Base-by-base conservation (phyloP, 164 flowering plant species). In the Litsea cubeba region DNA sequence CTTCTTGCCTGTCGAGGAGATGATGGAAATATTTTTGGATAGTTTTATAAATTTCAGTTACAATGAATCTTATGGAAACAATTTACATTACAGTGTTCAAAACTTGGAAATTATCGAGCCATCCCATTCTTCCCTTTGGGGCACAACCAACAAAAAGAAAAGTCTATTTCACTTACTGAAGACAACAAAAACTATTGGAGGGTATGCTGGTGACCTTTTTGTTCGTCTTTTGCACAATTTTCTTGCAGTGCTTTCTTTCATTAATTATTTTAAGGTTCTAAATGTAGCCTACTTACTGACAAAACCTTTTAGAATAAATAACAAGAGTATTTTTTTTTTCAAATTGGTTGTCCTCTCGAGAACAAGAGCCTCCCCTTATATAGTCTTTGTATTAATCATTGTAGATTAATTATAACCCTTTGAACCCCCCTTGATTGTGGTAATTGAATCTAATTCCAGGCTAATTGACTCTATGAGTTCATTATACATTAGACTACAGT, bases 81-180 rank as follows among this genome's bases (percentile, higher is more conserved):
- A 23, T 71, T 51, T 74, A 62, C 73, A 20, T 82, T 70, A 51
- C 91, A 96, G 98, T 79, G 93, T 92, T 67, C 95, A 89, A 72
- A 96, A 96, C 82, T 83, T 96, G 91, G 99, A 96, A 83, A 88
- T 96, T 30, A 85, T 96, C 70, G 98, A 96, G 81, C 93, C 99
- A 75, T 78, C 92, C 32, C 89, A 90, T 79, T 87, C 92, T 15
- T 64, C 83, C 64, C 90, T 90, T 67, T 84, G 84, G 93, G 98
- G 98, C 49, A 83, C 90, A 73, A 86, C 77, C 88, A 88, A 83
- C 86, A 96, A 94, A 77, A 94, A 92, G 80, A 91, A 85, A 83
- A 96, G 99, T 81, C 79, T 96, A 72, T 94, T 92, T 79, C 92
- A 94, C 71, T 89, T 89, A 91, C 97, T 95, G 32, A 94, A 90